phyloP scores from a whole-genome alignment of 2,329 filamentous ascomycete genomes.

The Rhexocercosporidium sp. region DNA sequence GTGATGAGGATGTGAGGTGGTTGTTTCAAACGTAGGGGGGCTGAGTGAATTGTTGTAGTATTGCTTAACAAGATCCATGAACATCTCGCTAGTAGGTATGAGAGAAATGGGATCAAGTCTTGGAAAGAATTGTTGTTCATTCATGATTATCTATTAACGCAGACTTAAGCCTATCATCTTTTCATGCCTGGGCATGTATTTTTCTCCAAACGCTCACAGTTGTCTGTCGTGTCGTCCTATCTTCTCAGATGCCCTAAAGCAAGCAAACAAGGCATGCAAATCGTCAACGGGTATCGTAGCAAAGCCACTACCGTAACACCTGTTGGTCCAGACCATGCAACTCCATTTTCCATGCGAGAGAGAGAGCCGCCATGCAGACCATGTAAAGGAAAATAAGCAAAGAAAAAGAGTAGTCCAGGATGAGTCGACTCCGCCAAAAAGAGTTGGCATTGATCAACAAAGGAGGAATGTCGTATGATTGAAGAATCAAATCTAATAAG shows the following conservation, averaged over 20 bases:
- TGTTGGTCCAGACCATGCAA: slow-evolving; percentile 23
- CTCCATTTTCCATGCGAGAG: slow-evolving; percentile 28
- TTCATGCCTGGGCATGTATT: background rate
- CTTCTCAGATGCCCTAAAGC: background rate
- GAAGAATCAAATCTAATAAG: slow-evolving; percentile 11
- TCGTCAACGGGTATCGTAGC: slow-evolving; percentile 31
- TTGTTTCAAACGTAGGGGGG: slow-evolving; percentile 56
- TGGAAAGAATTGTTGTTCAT: too few relatives aligned
- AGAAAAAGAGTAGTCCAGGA: slow-evolving; percentile 17
- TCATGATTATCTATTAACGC: background rate
- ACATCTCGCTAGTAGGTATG: too few relatives aligned
- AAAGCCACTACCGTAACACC: slow-evolving; percentile 28
- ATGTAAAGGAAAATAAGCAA: slow-evolving; percentile 21
- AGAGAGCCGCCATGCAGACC: background rate
- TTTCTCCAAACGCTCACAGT: background rate
- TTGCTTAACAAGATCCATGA: too few relatives aligned
- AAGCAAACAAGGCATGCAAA: slow-evolving; percentile 4
- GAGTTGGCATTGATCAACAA: slow-evolving; percentile 16
- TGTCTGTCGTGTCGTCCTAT: background rate
- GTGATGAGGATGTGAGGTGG: slow-evolving; percentile 69
- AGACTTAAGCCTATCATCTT: background rate
- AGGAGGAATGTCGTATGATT: slow-evolving; percentile 12
- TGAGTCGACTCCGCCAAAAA: slow-evolving; percentile 11
- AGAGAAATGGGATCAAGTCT: too few relatives aligned
- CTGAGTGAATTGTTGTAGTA: too few relatives aligned